phyloP scores from a whole-genome alignment of 2,329 filamentous ascomycete species.

The Pleochaeta shiraiana region DNA sequence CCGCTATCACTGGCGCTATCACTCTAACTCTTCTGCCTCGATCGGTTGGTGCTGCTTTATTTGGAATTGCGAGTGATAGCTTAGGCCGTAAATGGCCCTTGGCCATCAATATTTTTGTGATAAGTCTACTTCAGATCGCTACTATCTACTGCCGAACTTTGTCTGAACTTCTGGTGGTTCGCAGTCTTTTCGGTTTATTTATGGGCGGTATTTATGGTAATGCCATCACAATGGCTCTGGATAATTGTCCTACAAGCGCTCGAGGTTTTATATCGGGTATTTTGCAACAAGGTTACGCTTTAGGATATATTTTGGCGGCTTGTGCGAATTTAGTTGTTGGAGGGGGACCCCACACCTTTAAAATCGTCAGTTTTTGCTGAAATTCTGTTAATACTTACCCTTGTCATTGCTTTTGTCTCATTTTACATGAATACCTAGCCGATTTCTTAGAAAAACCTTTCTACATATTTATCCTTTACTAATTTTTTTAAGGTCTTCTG shows the following conservation, averaged over 20 bases:
- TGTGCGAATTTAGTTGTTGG: conserved; percentile 44
- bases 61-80: conserved; percentile 57
- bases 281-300: conserved; percentile 59
- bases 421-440: too few species aligned
- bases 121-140: conserved; percentile 46
- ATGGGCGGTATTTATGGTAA: conserved; percentile 72
- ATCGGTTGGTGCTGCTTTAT: conserved; percentile 51
- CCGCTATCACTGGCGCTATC: conserved; percentile 50
- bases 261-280: conserved; percentile 67
- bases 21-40: conserved; percentile 54
- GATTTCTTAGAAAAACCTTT: too few species aligned
- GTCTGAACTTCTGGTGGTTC: conserved; percentile 42
- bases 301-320: conserved; percentile 61
- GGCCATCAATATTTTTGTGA: conserved; percentile 50
- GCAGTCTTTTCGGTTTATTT: conserved; percentile 55
- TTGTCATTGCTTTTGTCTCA: too few species aligned
- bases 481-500: conserved; percentile 2
- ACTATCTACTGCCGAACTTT: conserved; percentile 60
- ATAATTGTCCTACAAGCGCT: conserved; percentile 27
- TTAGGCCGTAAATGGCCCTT: conserved; percentile 70
- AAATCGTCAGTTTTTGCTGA: conserved; percentile 47
- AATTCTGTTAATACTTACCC: conserved; percentile 56
- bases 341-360: conserved; percentile 59
- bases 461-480: too few species aligned
- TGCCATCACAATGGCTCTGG: conserved; percentile 55